Conservation (phyloP, 2,329 filamentous ascomycete genomes). For the Sodiomyces alkalinus region DNA sequence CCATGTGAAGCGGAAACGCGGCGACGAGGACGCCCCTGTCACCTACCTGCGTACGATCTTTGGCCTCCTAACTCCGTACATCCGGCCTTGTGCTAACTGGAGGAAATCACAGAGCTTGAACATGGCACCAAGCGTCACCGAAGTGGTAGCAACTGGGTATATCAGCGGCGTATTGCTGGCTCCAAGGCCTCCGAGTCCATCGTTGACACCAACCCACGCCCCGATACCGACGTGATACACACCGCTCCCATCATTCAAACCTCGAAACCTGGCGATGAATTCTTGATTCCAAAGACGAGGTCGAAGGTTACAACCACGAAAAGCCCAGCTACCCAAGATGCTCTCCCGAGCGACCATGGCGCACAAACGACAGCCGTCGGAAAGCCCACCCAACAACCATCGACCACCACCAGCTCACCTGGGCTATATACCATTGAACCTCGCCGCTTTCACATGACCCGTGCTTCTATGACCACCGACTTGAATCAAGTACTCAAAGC, state of each 20-base stretch:
- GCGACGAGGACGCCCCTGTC: conserved; percentile 34
- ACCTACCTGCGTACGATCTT: conserved; percentile 34
- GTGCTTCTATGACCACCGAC: conserved; percentile 23
- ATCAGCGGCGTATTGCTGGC: conserved; percentile 31
- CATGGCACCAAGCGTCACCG: conserved; percentile 36
- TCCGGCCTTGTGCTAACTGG: neutral
- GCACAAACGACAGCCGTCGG: conserved; percentile 8
- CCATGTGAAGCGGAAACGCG: conserved; percentile 45
- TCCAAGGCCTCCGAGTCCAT: too few relatives aligned
- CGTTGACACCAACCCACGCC: neutral
- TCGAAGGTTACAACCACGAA: too few relatives aligned
- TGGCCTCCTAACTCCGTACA: conserved; percentile 1
- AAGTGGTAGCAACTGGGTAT: conserved; percentile 36
- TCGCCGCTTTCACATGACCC: conserved; percentile 41
- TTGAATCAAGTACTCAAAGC: conserved; percentile 11
- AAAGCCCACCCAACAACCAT: too few relatives aligned
- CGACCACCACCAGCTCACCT: conserved; percentile 3
- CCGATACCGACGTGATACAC: too few relatives aligned
- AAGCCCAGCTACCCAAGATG: neutral
- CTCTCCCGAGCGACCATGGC: conserved; percentile 9
- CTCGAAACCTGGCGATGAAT: conserved; percentile 24
- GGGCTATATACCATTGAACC: conserved; percentile 17
- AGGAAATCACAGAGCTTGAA: conserved; percentile 29
- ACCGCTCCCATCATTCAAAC: conserved; percentile 30
- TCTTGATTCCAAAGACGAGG: too few relatives aligned